Evolutionary conservation across 2,329 filamentous ascomycete species (phyloP).

Genomic region (Colletotrichum godetiae): DNA sequence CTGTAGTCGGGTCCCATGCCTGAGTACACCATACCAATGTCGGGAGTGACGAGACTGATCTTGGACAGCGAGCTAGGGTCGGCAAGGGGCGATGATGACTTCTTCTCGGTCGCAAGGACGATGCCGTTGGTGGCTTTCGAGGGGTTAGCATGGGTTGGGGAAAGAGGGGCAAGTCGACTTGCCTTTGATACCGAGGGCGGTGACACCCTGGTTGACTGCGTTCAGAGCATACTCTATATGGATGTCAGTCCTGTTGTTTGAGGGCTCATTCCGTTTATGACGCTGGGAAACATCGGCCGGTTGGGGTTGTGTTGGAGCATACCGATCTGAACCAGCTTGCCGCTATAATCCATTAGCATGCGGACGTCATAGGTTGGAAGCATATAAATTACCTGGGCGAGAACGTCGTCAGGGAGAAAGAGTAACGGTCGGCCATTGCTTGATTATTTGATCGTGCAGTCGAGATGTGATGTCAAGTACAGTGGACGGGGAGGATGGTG

Average conservation of each 20-base stretch:
- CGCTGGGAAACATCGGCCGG: background rate
- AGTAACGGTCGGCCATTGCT: conserved; percentile 97
- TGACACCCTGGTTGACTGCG: conserved; percentile 99
- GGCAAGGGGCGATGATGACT: conserved; percentile 96
- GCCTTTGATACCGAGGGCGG: conserved; percentile 98
- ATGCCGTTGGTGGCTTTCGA: conserved; percentile 93
- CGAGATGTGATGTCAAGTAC: background rate
- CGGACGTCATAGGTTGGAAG: conserved; percentile 31
- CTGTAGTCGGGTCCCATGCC: conserved; percentile 99
- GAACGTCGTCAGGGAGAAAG: conserved; percentile 99
- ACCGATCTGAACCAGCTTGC: conserved; percentile 99
- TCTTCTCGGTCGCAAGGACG: conserved; percentile 99
- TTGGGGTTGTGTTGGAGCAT: conserved; percentile 37
- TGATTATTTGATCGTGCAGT: conserved; percentile 28
- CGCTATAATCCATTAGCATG: conserved; percentile 64
- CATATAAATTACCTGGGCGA: conserved; percentile 85
- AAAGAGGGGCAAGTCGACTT: conserved; percentile 41
- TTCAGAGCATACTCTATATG: conserved; percentile 95
- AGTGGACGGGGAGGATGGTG: conserved; percentile 20
- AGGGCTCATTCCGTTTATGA: background rate
- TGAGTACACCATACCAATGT: conserved; percentile 99
- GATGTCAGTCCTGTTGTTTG: conserved; percentile 25
- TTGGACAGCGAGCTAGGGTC: conserved; percentile 95
- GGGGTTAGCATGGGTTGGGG: conserved; percentile 37
- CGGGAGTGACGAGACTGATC: conserved; percentile 96